phyloP scores from a whole-genome alignment of 345 rosid species.

The Hypericum perforatum region DNA sequence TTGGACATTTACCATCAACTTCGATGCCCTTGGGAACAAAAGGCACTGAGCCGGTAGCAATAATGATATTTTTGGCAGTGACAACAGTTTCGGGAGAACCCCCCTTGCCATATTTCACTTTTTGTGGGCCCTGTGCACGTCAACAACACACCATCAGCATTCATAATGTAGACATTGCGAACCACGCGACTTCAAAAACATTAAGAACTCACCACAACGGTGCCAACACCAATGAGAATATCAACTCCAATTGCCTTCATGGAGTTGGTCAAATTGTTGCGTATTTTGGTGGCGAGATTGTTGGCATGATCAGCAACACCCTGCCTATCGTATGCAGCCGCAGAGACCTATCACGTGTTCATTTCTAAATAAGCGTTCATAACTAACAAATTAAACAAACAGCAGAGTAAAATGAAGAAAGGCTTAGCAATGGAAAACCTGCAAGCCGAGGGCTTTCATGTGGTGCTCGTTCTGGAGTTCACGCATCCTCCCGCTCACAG shows the following conservation, averaged over 20 bases:
- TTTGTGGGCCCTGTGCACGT: conserved; percentile 69
- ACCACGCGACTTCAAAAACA: not conserved
- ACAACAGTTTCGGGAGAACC: conserved; percentile 43
- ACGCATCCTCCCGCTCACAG: conserved; percentile 7
- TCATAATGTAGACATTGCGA: too few relatives aligned
- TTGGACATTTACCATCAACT: conserved; percentile 65
- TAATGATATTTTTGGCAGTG: conserved; percentile 72
- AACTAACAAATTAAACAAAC: not conserved
- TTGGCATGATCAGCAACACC: conserved; percentile 98
- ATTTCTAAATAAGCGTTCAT: too few relatives aligned
- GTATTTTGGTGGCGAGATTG: conserved; percentile 81
- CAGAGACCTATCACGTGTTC: conserved; percentile 49
- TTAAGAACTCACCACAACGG: conserved; percentile 55
- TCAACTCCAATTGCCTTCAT: conserved; percentile 94
- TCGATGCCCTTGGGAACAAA: conserved; percentile 98
- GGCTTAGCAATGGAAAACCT: conserved; percentile 34
- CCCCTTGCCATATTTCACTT: conserved; percentile 72
- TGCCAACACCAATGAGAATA: conserved; percentile 79
- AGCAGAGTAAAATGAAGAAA: not conserved
- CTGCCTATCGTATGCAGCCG: conserved; percentile 88
- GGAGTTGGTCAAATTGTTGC: conserved; percentile 82
- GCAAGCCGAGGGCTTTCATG: conserved; percentile 89
- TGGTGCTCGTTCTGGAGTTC: conserved; percentile 93
- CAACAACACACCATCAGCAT: conserved; percentile 1
- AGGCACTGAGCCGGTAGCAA: conserved; percentile 97